Evolutionary conservation across 352 stramenopile genomes (phyloP), one percentile per base, ranked within the genome.

Genomic region (Pythium plurisporium): DNA sequence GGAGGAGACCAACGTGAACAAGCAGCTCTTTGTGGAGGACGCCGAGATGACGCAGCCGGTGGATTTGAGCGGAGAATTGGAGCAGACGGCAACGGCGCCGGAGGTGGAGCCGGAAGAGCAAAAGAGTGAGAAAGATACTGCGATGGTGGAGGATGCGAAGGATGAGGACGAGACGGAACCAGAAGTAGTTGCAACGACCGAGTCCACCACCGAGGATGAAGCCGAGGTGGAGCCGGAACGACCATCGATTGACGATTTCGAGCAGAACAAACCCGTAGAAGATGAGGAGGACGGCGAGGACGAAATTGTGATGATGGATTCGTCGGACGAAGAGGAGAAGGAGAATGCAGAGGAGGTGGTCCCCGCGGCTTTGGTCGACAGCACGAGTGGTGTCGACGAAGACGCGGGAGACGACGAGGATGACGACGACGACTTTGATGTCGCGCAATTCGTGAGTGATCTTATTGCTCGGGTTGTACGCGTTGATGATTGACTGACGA

Each of bases 381-480:
- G n/a, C n/a, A n/a, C n/a, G n/a, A n/a, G n/a, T n/a, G n/a, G n/a
- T n/a, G n/a, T n/a, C n/a, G 37, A 33, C 30, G 15, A 47, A 29
- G 44, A 68, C 14, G 43, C 61, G 1, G 45, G 60, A 23, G 54
- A 61, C 0, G 47, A 65, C 4, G 50, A 55, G 1, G 70, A 73
- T 17, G 59, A 65, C 17, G 64, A 62, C 4, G 45, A 74, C 11
- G 65, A 82, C 5, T 68, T 84, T 0, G 67, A 89, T 36, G 64
- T 87, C 5, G 52, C 78, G 14, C 65, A 69, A 43, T 86, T 82
- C 49, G 76, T 87, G 67, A 56, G 74, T 75, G 5, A 25, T 9
- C 19, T 19, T 27, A 12, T 9, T 44, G 17, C 19, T 44, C n/a
- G 19, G 38, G 12, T 27, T 27, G 4, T 10, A 9, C 17, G 17